Evolutionary conservation across 805 yeast species (phyloP), one percentile per base, ranked within the genome.

Genomic region (Wickerhamiella dianesei): DNA sequence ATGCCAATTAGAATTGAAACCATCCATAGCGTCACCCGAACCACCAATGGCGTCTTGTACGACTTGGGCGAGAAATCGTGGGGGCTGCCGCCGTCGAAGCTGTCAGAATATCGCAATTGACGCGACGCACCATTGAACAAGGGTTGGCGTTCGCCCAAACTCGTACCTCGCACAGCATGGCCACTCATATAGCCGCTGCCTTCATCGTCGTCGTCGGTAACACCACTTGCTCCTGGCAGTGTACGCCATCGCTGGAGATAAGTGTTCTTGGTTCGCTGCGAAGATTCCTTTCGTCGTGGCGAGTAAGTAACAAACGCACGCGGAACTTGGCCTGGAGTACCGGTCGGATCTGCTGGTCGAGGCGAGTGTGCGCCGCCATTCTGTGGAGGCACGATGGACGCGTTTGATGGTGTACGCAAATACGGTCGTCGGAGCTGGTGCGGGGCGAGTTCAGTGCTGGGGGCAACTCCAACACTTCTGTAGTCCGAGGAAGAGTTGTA

Each of bases 1-100:
- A 63, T 48, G 37, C 54, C 44, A 37, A 62, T 49, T 9, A 39
- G 41, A 6, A 39, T 13, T 21, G 41, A 19, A 18, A 59, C 45
- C 35, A 58, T 44, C 66, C 67, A 65, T 25, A 64, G 55, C 37
- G 59, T 53, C 19, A 59, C 47, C 35, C 65, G 59, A 12, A 63
- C 51, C 21, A 53, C 53, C 18, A 44, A n/a, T 3, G 51, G 45
- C 29, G 51, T 32, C 37, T 45, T 12, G 21, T 36, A 21, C 20
- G 35, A 17, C 39, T 36, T 41, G 20, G 44, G 40, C 13, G 40
- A 46, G 47, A 60, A 74, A 50, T 74, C 70, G 57, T 74, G 78
- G 0, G 79, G 78, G 0, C 41, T 39, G 20, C n/a, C 41, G 18
- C 41, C 25, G n/a, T 39, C 41, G 18, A 14, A 14, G 17, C 14